These are phyloP conservation scores for Ceratocystis lukuohia DNA, from an alignment of 2,329 filamentous ascomycete genomes.

Conservation along the genomic window DNA sequence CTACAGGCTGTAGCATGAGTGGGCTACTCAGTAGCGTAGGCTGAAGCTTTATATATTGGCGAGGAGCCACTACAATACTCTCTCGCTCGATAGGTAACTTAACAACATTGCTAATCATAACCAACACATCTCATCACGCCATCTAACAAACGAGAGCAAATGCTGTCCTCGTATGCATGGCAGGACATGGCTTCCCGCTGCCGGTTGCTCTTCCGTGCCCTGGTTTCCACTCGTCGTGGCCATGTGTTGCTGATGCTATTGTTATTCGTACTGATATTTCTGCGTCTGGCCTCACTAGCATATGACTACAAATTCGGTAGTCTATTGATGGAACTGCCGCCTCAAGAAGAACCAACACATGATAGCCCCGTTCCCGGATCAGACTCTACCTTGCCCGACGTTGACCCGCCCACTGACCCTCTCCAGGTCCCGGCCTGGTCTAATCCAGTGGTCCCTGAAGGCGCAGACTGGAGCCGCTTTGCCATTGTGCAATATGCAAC, in stretches of 20 bases:
- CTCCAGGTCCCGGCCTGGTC: not conserved
- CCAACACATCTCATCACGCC: not conserved
- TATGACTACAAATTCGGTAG: not conserved
- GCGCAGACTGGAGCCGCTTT: slow-evolving; percentile 32
- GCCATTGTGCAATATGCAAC: slow-evolving; percentile 40
- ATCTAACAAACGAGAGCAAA: not conserved
- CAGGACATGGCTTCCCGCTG: not conserved
- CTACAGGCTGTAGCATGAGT: too few species aligned
- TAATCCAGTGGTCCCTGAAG: slow-evolving; percentile 11
- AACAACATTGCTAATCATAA: not conserved
- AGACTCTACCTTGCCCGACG: not conserved
- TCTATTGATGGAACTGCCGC: not conserved
- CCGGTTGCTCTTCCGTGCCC: not conserved
- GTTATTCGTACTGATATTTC: not conserved
- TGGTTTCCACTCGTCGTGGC: not conserved
- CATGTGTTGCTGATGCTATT: not conserved
- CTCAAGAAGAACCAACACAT: not conserved
- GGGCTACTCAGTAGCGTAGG: too few species aligned
- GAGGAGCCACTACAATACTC: too few species aligned
- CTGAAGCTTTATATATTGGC: too few species aligned
- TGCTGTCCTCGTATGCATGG: not conserved
- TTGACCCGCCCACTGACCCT: not conserved
- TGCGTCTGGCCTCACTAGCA: not conserved
- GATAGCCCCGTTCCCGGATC: not conserved
- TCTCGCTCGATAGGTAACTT: too few species aligned